Conservation (phyloP, 306 rosid genomes). For the Vigna mungo region DNA sequence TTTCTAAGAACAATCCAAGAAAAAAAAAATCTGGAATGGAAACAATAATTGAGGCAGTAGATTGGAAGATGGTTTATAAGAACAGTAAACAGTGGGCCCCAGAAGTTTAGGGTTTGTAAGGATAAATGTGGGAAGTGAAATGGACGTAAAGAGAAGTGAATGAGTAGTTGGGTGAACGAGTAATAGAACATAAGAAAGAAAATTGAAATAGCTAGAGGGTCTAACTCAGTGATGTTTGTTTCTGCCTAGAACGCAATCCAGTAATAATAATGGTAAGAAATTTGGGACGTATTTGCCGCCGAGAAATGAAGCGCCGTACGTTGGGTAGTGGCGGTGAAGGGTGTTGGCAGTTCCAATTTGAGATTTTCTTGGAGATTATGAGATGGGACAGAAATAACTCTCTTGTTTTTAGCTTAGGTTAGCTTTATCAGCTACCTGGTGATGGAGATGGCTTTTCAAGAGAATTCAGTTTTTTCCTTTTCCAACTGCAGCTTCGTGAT, state of each 20-base stretch:
- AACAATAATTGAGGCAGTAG: conserved; percentile 17
- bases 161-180: too few relatives aligned
- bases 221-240: neutral
- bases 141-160: too few relatives aligned
- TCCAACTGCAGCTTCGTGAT: too few relatives aligned
- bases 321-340: neutral
- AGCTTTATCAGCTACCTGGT: neutral
- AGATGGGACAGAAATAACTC: neutral
- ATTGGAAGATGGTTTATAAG: neutral
- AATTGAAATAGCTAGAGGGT: neutral
- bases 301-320: conserved; percentile 35
- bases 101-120: neutral
- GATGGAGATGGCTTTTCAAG: too few relatives aligned
- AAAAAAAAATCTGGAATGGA: neutral
- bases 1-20: too few relatives aligned
- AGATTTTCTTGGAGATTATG: neutral
- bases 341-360: neutral
- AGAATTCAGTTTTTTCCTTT: too few relatives aligned
- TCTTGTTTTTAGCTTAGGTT: too few relatives aligned
- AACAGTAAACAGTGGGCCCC: neutral
- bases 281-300: conserved; percentile 55
- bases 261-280: neutral
- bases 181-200: too few relatives aligned
- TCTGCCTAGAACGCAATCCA: neutral
- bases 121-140: too few relatives aligned